Percentiles rank a stretch among this genome's conserved stretches.
Evolutionary conservation across 2,329 filamentous ascomycete species (phyloP).

Genomic region (Aotearoamyces nothofagi): DNA sequence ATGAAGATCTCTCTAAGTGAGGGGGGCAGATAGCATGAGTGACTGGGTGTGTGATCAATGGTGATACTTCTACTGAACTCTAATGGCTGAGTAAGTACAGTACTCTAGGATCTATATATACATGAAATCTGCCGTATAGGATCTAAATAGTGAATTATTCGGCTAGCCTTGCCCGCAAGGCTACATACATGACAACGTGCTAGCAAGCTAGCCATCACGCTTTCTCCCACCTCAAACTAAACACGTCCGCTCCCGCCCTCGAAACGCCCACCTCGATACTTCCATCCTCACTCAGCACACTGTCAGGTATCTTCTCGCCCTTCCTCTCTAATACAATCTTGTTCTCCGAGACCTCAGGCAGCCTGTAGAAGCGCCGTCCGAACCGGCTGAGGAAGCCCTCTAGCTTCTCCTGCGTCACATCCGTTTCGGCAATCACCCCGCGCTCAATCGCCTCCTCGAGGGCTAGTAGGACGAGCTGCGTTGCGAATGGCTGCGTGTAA

Average conservation of each 20-base stretch:
- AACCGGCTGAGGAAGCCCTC: slow-evolving; percentile 36
- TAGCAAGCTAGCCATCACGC: no score
- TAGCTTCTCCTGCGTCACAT: slow-evolving; percentile 38
- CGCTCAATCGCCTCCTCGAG: slow-evolving; percentile 45
- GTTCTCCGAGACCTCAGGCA: slow-evolving; percentile 8
- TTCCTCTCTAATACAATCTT: slow-evolving; percentile 13
- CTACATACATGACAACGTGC: no score
- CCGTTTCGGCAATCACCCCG: slow-evolving; percentile 31
- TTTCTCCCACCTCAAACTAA: slow-evolving; percentile 1
- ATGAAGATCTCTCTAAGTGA: no score
- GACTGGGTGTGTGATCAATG: no score
- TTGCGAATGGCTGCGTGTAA: slow-evolving; percentile 62
- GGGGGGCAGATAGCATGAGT: no score
- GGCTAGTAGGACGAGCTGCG: slow-evolving; percentile 47
- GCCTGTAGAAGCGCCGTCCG: slow-evolving; percentile 36
- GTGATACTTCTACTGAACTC: no score
- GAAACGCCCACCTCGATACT: slow-evolving; percentile 29
- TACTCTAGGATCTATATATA: no score
- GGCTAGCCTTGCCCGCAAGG: no score
- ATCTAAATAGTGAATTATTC: no score
- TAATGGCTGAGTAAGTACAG: no score
- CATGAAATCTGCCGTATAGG: no score
- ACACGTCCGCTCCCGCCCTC: not conserved
- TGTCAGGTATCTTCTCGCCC: slow-evolving; percentile 19
- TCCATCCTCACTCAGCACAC: slow-evolving; percentile 38